Conservation (phyloP, 305 asterid species). For the Rubia peregrina region DNA sequence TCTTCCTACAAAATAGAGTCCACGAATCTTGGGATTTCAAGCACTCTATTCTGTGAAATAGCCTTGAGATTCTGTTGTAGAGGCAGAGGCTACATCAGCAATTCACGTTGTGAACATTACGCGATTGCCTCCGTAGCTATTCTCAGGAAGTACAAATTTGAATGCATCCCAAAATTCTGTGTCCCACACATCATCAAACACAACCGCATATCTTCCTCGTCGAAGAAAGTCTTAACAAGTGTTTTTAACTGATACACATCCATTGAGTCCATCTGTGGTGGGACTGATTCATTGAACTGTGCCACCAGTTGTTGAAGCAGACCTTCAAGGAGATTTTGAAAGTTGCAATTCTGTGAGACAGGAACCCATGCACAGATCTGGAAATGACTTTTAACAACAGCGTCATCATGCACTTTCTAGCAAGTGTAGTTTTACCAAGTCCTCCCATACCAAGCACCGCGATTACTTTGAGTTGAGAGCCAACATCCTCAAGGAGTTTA, state of each 20-base stretch:
- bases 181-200: slow-evolving; percentile 3
- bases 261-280: not conserved
- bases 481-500: not conserved
- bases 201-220: not conserved
- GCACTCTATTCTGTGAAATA: slow-evolving; percentile 14
- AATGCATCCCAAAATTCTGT: slow-evolving; percentile 2
- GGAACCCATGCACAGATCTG: slow-evolving; percentile 8
- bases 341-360: slow-evolving; percentile 2
- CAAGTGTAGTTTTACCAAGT: slow-evolving; percentile 10
- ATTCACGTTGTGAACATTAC: slow-evolving; percentile 19
- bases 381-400: not conserved
- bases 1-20: slow-evolving; percentile 28
- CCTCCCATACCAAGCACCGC: slow-evolving; percentile 16
- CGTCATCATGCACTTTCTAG: slow-evolving; percentile 3
- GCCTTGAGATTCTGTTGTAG: slow-evolving; percentile 2
- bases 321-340: not conserved
- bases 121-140: not conserved
- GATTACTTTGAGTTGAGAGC: slow-evolving; percentile 3
- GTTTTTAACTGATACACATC: not conserved
- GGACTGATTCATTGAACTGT: not conserved
- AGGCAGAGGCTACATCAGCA: slow-evolving; percentile 18
- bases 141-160: slow-evolving; percentile 6
- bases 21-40: slow-evolving; percentile 22
- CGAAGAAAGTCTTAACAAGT: not conserved
- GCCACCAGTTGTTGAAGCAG: not conserved